These are phyloP conservation scores for Gossypium raimondii DNA, from an alignment of 345 rosid species.

Conservation along the genomic window DNA sequence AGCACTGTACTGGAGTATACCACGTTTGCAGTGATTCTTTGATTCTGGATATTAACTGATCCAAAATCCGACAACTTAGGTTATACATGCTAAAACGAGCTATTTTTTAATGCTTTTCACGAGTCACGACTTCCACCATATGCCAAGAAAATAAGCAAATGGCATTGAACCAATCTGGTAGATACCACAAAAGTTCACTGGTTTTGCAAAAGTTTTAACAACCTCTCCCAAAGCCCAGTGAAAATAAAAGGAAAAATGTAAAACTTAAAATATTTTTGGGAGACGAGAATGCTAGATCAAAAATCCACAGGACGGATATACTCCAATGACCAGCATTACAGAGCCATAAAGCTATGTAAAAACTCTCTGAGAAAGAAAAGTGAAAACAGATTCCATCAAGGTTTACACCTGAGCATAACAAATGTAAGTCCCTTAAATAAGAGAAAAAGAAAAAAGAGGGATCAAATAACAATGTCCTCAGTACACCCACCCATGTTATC, in stretches of 20 bases:
- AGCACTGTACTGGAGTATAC: background rate
- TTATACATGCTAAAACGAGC: background rate
- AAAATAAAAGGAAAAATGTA: constrained; percentile 6
- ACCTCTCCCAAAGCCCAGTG: background rate
- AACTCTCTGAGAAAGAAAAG: constrained; percentile 23
- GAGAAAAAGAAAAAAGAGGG: background rate
- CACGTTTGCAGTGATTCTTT: background rate
- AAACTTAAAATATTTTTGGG: background rate
- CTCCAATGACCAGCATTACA: constrained; percentile 14
- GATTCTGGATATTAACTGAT: constrained; percentile 9
- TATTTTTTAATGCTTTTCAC: background rate
- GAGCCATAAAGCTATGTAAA: constrained; percentile 24
- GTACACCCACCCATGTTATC: background rate
- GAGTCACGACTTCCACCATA: background rate
- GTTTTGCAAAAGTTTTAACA: constrained; percentile 7
- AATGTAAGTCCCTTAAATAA: constrained; percentile 23
- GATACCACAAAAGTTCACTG: constrained; percentile 6
- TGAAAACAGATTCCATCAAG: constrained; percentile 24
- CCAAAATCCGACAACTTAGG: background rate
- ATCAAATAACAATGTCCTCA: background rate
- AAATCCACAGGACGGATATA: constrained; percentile 15
- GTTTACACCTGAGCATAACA: constrained; percentile 41
- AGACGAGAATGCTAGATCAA: constrained; percentile 10
- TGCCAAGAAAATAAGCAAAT: constrained; percentile 5
- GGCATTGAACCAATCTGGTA: background rate